These are phyloP conservation scores for Ceratocystis smalleyi DNA, from an alignment of 2,329 filamentous ascomycete genomes.

Conservation along the genomic window DNA sequence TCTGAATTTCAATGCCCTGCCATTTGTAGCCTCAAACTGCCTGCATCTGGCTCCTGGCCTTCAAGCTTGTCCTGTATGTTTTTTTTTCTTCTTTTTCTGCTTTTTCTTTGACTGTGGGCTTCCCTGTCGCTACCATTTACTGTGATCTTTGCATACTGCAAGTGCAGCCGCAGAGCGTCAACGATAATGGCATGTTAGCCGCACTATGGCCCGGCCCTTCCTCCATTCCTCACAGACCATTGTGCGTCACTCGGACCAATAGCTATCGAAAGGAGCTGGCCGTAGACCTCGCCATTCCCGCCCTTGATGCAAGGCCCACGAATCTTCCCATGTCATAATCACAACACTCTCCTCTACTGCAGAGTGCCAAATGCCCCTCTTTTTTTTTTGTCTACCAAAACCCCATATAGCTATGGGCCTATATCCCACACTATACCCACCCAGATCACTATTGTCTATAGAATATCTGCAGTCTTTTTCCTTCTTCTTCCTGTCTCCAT, in stretches of 20 bases:
- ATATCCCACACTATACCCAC: not conserved
- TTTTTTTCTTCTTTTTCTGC: not conserved
- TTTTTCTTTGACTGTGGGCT: not conserved
- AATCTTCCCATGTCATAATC: not conserved
- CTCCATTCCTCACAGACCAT: not conserved
- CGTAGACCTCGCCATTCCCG: constrained; percentile 6
- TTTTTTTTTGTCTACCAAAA: constrained; percentile 2
- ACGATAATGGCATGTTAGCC: not conserved
- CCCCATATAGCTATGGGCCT: constrained; percentile 4
- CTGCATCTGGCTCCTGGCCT: too few species aligned
- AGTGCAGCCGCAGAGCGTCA: constrained; percentile 7
- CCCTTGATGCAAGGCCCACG: constrained; percentile 7
- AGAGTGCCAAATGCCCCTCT: constrained; percentile 1
- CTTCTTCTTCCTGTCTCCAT: not conserved
- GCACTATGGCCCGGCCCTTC: not conserved
- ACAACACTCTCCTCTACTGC: not conserved
- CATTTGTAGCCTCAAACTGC: too few species aligned
- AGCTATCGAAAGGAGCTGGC: not conserved
- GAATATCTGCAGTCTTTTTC: not conserved
- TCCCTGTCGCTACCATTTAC: constrained; percentile 11
- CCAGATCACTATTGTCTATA: not conserved
- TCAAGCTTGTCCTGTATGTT: too few species aligned
- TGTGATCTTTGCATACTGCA: constrained; percentile 4
- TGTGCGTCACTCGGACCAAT: not conserved
- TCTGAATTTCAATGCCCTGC: too few species aligned